Evolutionary conservation across 2,329 filamentous ascomycete species (phyloP).

Genomic region (Chrysoporthe deuterocubensis): DNA sequence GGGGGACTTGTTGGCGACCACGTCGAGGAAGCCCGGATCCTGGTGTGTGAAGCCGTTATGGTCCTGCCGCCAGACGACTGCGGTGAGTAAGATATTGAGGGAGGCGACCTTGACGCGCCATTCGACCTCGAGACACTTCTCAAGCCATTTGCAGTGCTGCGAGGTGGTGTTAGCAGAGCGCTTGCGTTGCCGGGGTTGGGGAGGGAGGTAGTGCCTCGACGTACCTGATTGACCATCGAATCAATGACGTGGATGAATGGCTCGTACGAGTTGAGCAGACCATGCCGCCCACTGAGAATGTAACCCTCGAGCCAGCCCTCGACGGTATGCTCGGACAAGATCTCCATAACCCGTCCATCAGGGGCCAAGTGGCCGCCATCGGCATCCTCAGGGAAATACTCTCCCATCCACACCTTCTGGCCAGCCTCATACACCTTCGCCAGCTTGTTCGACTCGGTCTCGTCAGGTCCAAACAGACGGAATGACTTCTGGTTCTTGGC

Average conservation of each 20-base stretch:
- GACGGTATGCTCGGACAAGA: conserved; percentile 79
- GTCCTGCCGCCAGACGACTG: conserved; percentile 81
- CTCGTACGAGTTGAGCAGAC: conserved; percentile 80
- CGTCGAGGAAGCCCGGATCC: conserved; percentile 79
- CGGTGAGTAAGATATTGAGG: conserved; percentile 78
- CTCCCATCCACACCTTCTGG: conserved; percentile 81
- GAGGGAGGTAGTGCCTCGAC: conserved; percentile 22
- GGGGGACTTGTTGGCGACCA: conserved; percentile 78
- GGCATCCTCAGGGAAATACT: conserved; percentile 75
- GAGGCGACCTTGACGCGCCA: conserved; percentile 76
- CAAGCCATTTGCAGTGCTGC: conserved; percentile 82
- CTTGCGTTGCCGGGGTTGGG: not conserved
- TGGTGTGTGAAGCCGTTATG: conserved; percentile 86
- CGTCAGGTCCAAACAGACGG: conserved; percentile 78
- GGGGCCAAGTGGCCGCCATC: conserved; percentile 75
- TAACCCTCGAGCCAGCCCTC: conserved; percentile 85
- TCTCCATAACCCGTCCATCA: conserved; percentile 78
- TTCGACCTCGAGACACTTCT: conserved; percentile 79
- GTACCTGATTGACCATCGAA: conserved; percentile 78
- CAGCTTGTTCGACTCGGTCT: conserved; percentile 83
- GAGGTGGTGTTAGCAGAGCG: conserved; percentile 29
- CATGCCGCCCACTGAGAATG: conserved; percentile 73
- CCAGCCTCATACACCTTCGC: conserved; percentile 71
- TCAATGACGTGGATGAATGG: conserved; percentile 84
- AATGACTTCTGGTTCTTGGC: conserved; percentile 68